Evolutionary conservation across 2,329 filamentous ascomycete species (phyloP), one percentile per base, ranked within the genome.

Genomic region (Apiospora malaysiana): DNA sequence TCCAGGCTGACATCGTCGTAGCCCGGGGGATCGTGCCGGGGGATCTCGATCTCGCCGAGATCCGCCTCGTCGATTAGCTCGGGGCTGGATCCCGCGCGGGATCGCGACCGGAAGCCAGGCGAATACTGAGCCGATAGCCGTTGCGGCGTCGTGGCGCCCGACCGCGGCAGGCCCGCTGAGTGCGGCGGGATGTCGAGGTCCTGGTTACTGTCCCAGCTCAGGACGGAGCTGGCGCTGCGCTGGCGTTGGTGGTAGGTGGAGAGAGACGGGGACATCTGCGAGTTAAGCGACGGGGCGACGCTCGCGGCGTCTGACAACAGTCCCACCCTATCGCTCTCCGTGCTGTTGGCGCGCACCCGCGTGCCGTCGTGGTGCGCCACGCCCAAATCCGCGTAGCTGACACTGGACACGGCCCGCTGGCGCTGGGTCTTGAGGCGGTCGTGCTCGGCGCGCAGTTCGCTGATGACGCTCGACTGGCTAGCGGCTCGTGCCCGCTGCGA

Each of bases 361-460:
- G 92, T 93, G 68, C 93, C 93, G 76, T 96, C 93, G 76, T 93
- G 92, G 63, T 92, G 86, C 0, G 92, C 93, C 18, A 95, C 88
- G 45, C 93, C 93, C 5, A 96, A 81, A 56, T 93, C 92, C 12
- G 88, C 92, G 76, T 96, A 96, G 59, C 90, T 90, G 23, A 96
- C 93, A 70, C 90, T 91, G 63, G 92, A 93, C 4, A 94, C 90
- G 21, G 92, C 87, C 37, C 91, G 86, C 70, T 92, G 88, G 23
- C 93, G 86, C 72, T 85, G 85, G 18, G 87, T 85, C 76, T 88
- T 89, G 59, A 90, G 82, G 12, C 87, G 84, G 12, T 87, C 85
- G 72, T 90, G 87, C 45, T 86, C 82, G n/a, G 81, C 80, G 23
- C 89, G 86, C 46, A 90, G 82, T 16, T 90, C 89, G 42, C 91